Base-by-base conservation (phyloP, 371 early-diverging fungal genomes). In the Thermomucor indicae-seudaticae region DNA sequence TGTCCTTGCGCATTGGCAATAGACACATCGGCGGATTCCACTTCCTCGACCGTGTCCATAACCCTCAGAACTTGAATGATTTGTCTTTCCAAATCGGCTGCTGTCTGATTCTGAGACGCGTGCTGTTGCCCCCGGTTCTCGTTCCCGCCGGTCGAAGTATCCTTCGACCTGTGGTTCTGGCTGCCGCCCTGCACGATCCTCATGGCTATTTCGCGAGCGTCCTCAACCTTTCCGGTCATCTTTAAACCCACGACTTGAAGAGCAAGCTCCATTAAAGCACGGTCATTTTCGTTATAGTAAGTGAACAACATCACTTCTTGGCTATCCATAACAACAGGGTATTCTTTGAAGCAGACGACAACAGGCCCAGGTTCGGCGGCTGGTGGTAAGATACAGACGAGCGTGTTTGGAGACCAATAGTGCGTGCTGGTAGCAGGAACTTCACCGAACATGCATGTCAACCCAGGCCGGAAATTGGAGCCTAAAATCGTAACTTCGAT, bases 331-430 rank as follows among this genome's bases (percentile, higher is more conserved):
- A 64, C 68, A 40, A 50, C 60, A 14, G 59, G 72, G 16, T 70
- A 65, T 38, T 89, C 89, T 53, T 79, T 83, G 60, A 95, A 83
- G 4, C 81, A 74, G 2, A 95, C 89, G 0, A 85, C 75, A 4
- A 92, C 92, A 6, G 89, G 79, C 2, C 91, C 93, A 3, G 92
- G 81, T 14, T 78, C 65, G 4, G 77, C 73, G 7, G 82, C 70
- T 4, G 93, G 88, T 4, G 96, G 96, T 24, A 92, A 62, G 16
- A 89, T 76, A 51, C 95, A 94, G 1, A 93, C 83, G 24, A 93
- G 65, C 0, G 90, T 86, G 47, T 81, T 85, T 24, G 80, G 63
- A 16, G 88, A 84, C 90, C 89, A 91, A 45, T 75, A 81, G 53
- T 82, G 81, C 6, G 81, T 74, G 14, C 71, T 76, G 3, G 78